These are phyloP conservation scores for Umbelopsis sp. DNA, from an alignment of 192 early-diverging fungal genomes.

Conservation along the genomic window DNA sequence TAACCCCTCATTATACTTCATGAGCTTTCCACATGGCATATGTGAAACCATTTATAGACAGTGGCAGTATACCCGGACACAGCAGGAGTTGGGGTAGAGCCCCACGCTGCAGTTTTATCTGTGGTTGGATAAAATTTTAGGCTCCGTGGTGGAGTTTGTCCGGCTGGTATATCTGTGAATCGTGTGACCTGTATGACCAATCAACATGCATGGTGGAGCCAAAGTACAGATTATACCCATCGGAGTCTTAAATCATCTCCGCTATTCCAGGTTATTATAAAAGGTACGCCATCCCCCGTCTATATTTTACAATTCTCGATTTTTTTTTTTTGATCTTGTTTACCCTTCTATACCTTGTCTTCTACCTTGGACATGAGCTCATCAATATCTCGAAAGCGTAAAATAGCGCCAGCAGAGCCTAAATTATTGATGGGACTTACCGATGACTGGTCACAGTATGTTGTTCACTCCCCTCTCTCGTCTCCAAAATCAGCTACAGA, in stretches of 20 bases:
- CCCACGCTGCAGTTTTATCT: background rate
- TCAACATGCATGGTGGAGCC: background rate
- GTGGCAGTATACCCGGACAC: too few relatives aligned
- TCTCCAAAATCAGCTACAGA: slow-evolving; percentile 6
- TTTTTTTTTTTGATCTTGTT: background rate
- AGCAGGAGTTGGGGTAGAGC: too few relatives aligned
- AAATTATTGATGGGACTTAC: background rate
- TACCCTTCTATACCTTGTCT: background rate
- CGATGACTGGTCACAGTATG: slow-evolving; percentile 12
- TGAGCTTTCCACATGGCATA: too few relatives aligned
- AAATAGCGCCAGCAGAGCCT: background rate
- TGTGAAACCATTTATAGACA: too few relatives aligned
- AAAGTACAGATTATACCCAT: slow-evolving; percentile 18
- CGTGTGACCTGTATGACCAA: background rate
- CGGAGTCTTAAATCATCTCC: background rate
- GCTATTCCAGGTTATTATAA: background rate
- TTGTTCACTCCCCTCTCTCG: background rate
- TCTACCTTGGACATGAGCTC: background rate
- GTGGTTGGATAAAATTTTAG: background rate
- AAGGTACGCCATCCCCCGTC: background rate
- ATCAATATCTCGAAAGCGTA: background rate
- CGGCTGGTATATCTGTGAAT: slow-evolving; percentile 3
- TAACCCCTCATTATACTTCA: too few relatives aligned
- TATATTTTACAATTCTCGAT: background rate
- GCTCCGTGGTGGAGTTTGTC: background rate